Evolutionary conservation across 805 yeast species (phyloP).

Genomic region (Candida vartiovaarae): DNA sequence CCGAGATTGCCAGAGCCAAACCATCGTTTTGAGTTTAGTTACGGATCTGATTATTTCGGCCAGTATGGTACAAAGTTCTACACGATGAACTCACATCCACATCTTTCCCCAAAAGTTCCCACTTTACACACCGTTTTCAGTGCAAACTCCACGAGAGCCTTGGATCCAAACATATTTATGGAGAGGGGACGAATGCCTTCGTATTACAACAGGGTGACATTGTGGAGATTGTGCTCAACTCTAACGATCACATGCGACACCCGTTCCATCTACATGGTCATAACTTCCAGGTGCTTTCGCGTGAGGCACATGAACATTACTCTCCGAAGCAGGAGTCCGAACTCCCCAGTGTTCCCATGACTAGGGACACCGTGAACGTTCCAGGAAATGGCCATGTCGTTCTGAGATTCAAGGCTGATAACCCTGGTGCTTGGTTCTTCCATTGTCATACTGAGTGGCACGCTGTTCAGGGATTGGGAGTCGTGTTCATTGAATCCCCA

Average conservation of each 20-base stretch:
- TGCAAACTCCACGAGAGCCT: conserved; percentile 40
- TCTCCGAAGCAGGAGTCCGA: conserved; percentile 8
- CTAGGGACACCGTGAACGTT: conserved; percentile 69
- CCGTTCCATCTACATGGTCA: conserved; percentile 80
- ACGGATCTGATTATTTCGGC: conserved; percentile 49
- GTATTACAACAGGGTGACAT: conserved; percentile 55
- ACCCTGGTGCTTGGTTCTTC: conserved; percentile 93
- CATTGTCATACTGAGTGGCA: conserved; percentile 91
- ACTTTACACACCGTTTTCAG: conserved; percentile 57
- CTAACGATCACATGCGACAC: conserved; percentile 70
- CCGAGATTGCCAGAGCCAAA: conserved; percentile 47
- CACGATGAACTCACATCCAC: conserved; percentile 58
- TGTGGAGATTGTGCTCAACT: conserved; percentile 70
- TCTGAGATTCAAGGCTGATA: conserved; percentile 66
- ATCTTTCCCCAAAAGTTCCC: conserved; percentile 63
- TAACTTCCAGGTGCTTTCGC: conserved; percentile 52
- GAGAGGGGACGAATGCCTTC: conserved; percentile 58
- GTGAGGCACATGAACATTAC: conserved; percentile 33
- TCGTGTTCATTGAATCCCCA: conserved; percentile 69
- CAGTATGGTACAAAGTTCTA: conserved; percentile 66
- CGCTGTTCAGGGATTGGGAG: conserved; percentile 71
- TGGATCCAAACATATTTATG: conserved; percentile 62
- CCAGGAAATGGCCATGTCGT: conserved; percentile 61
- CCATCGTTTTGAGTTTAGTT: conserved; percentile 43
- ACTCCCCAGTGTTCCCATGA: conserved; percentile 49